Evolutionary conservation across 805 yeast species (phyloP).

Genomic region (Ogataea neopini): DNA sequence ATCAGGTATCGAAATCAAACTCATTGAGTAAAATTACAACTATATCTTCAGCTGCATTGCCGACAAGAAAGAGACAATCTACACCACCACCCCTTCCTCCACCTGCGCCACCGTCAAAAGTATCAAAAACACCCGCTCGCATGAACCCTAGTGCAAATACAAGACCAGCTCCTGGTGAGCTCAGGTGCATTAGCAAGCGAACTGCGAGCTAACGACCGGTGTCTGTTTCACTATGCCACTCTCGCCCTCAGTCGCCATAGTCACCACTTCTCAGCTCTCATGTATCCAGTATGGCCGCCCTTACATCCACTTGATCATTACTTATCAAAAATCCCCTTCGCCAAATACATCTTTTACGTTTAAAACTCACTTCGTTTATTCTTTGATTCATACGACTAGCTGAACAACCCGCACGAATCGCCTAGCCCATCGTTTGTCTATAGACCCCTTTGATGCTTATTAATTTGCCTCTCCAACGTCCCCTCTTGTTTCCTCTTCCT

Average conservation of each 20-base stretch:
- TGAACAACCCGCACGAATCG: too few relatives aligned
- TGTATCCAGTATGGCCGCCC: too few relatives aligned
- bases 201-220: too few relatives aligned
- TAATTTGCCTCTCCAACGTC: constrained; percentile 10
- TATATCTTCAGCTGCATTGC: constrained; percentile 10
- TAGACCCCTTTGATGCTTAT: constrained; percentile 5
- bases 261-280: too few relatives aligned
- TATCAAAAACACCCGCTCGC: neutral
- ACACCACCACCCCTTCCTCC: neutral
- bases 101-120: constrained; percentile 1
- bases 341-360: too few relatives aligned
- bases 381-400: too few relatives aligned
- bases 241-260: too few relatives aligned
- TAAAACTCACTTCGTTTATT: too few relatives aligned
- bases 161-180: neutral
- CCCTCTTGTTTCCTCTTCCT: constrained; percentile 21
- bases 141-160: neutral
- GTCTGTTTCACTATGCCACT: too few relatives aligned
- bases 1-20: constrained; percentile 14
- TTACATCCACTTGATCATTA: too few relatives aligned
- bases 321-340: too few relatives aligned
- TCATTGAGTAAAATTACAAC: constrained; percentile 18
- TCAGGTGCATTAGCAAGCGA: neutral
- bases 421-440: too few relatives aligned
- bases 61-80: constrained; percentile 6